These are phyloP conservation scores for Ogataea saltuana DNA, from an alignment of 805 yeast species.

Conservation along the genomic window DNA sequence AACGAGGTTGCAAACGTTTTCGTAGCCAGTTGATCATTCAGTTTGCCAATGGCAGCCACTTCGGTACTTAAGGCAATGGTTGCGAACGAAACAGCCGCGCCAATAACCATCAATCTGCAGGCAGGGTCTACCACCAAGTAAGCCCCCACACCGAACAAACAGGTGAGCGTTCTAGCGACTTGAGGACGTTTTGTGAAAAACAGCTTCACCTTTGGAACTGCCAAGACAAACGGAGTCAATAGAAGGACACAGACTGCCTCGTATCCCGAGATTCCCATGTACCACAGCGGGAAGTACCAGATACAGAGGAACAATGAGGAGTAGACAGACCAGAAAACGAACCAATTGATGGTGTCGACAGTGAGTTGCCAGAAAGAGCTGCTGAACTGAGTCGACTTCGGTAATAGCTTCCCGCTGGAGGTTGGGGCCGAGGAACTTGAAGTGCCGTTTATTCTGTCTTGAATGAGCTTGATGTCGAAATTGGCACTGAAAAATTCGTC, in stretches of 20 bases:
- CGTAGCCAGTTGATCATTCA: constrained; percentile 28
- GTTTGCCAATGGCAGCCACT: constrained; percentile 42
- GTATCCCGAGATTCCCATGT: constrained; percentile 95
- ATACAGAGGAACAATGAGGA: constrained; percentile 83
- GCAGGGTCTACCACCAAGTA: constrained; percentile 70
- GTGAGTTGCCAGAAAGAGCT: constrained; percentile 39
- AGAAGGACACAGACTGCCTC: constrained; percentile 68
- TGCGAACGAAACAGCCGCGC: constrained; percentile 67
- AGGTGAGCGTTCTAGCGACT: constrained; percentile 54
- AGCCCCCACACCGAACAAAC: constrained; percentile 72
- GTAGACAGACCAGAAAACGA: constrained; percentile 79
- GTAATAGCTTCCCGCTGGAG: constrained; percentile 16
- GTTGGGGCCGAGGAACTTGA: constrained; percentile 1
- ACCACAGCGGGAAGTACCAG: constrained; percentile 98
- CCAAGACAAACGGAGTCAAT: constrained; percentile 48
- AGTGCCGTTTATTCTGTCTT: constrained; percentile 2
- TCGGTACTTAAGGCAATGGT: constrained; percentile 60
- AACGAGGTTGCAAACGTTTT: constrained; percentile 55
- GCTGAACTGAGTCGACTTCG: constrained; percentile 24
- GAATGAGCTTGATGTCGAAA: constrained; percentile 24
- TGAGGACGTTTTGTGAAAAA: constrained; percentile 49
- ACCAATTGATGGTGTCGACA: constrained; percentile 59
- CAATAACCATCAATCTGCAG: constrained; percentile 60
- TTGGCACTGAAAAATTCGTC: constrained; percentile 31
- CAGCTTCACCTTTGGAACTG: constrained; percentile 36